phyloP scores from a whole-genome alignment of 495 filamentous ascomycete species.

The Hypoxylon trugodes region DNA sequence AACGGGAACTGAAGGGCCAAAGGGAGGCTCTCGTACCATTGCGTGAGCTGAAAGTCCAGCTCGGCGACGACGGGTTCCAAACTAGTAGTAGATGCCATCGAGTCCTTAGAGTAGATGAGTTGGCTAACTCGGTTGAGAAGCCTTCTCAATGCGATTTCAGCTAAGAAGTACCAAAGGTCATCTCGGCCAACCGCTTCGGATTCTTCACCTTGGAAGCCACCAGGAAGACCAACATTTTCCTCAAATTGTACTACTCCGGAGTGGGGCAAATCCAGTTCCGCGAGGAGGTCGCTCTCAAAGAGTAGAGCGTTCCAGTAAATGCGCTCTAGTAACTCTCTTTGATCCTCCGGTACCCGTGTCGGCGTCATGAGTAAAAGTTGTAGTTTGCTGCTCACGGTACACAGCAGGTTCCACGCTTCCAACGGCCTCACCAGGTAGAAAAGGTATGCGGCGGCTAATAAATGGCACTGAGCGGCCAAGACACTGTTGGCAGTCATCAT shows the following conservation, averaged over 20 bases:
- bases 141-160: conserved; percentile 79
- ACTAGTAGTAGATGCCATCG: conserved; percentile 70
- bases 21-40: conserved; percentile 84
- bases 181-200: conserved; percentile 72
- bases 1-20: conserved; percentile 78
- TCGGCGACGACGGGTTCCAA: conserved; percentile 80
- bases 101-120: conserved; percentile 80
- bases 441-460: conserved; percentile 79
- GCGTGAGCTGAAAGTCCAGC: conserved; percentile 80
- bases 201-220: conserved; percentile 75
- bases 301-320: conserved; percentile 87
- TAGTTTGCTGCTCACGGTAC: conserved; percentile 80
- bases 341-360: conserved; percentile 70
- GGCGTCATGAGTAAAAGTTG: conserved; percentile 78
- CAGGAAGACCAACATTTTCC: conserved; percentile 79
- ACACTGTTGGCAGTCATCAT: conserved; percentile 83
- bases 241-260: conserved; percentile 83
- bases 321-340: conserved; percentile 74
- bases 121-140: conserved; percentile 82
- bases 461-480: conserved; percentile 77
- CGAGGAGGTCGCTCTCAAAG: conserved; percentile 82
- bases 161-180: conserved; percentile 85
- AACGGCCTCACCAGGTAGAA: conserved; percentile 83
- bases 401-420: conserved; percentile 83
- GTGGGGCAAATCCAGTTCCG: conserved; percentile 82